Conservation (phyloP, 1,139 yeast species). For the Protomyces pachydermus region DNA sequence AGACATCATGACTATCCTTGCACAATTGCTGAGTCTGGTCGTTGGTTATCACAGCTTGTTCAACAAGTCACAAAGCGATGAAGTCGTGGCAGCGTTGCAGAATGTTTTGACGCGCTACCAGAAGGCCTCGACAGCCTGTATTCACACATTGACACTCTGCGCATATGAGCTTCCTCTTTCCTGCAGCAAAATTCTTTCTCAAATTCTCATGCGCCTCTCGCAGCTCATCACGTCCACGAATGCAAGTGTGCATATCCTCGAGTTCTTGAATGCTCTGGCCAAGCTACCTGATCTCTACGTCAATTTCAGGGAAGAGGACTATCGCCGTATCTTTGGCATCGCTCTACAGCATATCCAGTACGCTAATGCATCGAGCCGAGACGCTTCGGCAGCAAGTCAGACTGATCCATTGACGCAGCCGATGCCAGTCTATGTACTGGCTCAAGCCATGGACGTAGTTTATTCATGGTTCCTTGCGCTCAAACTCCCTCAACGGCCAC, state of each 20-base stretch:
- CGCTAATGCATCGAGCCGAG: slow-evolving; percentile 49
- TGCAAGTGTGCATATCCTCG: slow-evolving; percentile 70
- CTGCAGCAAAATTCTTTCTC: slow-evolving; percentile 61
- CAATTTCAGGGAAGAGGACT: slow-evolving; percentile 71
- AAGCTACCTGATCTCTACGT: slow-evolving; percentile 64
- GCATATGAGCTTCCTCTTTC: slow-evolving; percentile 77
- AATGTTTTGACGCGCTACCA: slow-evolving; percentile 71
- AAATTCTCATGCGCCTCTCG: slow-evolving; percentile 63
- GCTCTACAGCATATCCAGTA: slow-evolving; percentile 74
- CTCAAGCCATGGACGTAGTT: slow-evolving; percentile 64
- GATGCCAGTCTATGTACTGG: slow-evolving; percentile 56
- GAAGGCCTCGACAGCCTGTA: slow-evolving; percentile 61
- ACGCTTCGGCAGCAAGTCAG: slow-evolving; percentile 42
- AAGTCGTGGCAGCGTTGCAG: slow-evolving; percentile 58
- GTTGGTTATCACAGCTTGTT: slow-evolving; percentile 61
- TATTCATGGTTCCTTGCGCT: slow-evolving; percentile 70
- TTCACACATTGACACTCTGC: slow-evolving; percentile 69
- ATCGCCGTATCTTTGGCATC: slow-evolving; percentile 73
- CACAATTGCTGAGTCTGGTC: slow-evolving; percentile 51
- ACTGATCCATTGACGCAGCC: slow-evolving; percentile 38
- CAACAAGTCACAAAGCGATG: slow-evolving; percentile 62
- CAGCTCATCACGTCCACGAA: slow-evolving; percentile 65
- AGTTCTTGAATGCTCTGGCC: slow-evolving; percentile 62
- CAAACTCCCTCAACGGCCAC: slow-evolving; percentile 53
- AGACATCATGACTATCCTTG: slow-evolving; percentile 63